These are phyloP conservation scores for Phalaenopsis equestris DNA, from an alignment of 106 monocot species.

Conservation along the genomic window DNA sequence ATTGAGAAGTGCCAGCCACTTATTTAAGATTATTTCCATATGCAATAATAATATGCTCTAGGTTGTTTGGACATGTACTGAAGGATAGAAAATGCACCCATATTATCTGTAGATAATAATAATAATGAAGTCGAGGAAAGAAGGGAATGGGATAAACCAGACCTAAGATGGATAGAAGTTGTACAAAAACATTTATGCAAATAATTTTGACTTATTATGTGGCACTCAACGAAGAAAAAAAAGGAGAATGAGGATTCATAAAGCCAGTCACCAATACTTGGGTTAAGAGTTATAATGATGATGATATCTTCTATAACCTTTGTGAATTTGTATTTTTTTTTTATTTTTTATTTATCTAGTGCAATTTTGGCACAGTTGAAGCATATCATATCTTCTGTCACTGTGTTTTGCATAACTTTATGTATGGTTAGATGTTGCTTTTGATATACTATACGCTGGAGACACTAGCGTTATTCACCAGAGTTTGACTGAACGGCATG, in stretches of 20 bases:
- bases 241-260: not conserved
- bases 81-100: not conserved
- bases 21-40: no score
- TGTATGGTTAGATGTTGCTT: conserved; percentile 64
- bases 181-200: not conserved
- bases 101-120: not conserved
- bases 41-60: no score
- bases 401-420: conserved; percentile 32
- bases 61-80: not conserved
- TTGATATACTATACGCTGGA: conserved; percentile 93
- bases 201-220: not conserved
- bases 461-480: conserved; percentile 98
- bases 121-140: not conserved
- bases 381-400: not conserved
- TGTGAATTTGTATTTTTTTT: not conserved
- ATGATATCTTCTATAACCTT: not conserved
- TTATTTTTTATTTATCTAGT: not conserved
- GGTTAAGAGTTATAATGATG: not conserved
- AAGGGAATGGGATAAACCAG: not conserved
- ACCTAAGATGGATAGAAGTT: not conserved
- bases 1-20: no score
- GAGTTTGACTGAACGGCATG: conserved; percentile 80
- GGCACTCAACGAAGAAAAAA: not conserved
- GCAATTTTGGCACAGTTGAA: not conserved
- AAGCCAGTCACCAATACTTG: not conserved